Percentiles rank a stretch among this genome's conserved stretches.
Conservation (phyloP, 176 grass and related monocot species). For the Ensete ventricosum region DNA sequence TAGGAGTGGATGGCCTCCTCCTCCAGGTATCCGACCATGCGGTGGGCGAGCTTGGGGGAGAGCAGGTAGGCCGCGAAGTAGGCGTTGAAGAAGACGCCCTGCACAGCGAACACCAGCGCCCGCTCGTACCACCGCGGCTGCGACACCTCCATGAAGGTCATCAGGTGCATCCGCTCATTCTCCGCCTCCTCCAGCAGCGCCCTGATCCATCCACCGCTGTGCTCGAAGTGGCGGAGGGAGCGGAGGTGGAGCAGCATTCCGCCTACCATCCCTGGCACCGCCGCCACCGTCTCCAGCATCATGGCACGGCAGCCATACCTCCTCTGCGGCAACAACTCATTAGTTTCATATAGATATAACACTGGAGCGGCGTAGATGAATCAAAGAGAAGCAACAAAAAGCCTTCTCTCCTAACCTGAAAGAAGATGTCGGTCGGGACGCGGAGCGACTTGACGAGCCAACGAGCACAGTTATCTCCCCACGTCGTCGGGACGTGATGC, state of each 20-base stretch:
- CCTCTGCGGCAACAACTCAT: constrained; percentile 28
- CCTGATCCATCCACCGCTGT: constrained; percentile 65
- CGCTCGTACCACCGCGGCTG: constrained; percentile 63
- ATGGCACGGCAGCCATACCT: constrained; percentile 67
- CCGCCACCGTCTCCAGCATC: constrained; percentile 83
- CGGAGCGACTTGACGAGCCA: constrained; percentile 48
- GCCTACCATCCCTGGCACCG: constrained; percentile 78
- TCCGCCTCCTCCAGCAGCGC: constrained; percentile 65
- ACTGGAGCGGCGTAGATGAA: no score
- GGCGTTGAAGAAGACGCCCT: constrained; percentile 64
- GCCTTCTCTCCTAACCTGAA: constrained; percentile 23
- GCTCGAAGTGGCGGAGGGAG: constrained; percentile 64
- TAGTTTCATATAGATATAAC: background rate
- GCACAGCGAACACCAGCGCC: constrained; percentile 49
- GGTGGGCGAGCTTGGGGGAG: constrained; percentile 61
- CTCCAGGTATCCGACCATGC: constrained; percentile 74
- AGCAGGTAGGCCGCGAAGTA: constrained; percentile 47
- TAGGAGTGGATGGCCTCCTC: constrained; percentile 84
- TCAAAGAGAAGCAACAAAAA: background rate
- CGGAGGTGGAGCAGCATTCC: constrained; percentile 71
- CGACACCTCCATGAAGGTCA: constrained; percentile 84
- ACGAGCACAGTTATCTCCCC: constrained; percentile 45
- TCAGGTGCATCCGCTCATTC: constrained; percentile 78
- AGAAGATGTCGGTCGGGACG: constrained; percentile 54
- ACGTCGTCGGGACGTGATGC: constrained; percentile 46